Evolutionary conservation across 768 basidiomycete species (phyloP).

Genomic region (Amanita pseudoporphyria): DNA sequence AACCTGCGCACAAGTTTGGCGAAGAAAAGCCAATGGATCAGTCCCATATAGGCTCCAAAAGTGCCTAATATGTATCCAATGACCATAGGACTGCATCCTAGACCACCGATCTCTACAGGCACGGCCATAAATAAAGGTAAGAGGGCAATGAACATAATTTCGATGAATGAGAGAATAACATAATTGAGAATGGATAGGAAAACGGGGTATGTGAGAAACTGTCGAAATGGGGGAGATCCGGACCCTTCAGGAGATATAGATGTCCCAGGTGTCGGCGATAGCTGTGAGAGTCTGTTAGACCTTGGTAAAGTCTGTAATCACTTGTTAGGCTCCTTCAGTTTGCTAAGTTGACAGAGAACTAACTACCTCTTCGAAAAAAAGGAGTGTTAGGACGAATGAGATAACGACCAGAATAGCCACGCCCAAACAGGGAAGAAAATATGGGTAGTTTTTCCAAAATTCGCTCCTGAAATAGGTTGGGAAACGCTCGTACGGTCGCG

Average conservation of each 20-base stretch:
- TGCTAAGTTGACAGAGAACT: neutral
- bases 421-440: slow-evolving; percentile 60
- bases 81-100: slow-evolving; percentile 46
- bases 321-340: too few relatives aligned
- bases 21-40: slow-evolving; percentile 31
- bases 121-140: slow-evolving; percentile 65
- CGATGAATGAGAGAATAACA: slow-evolving; percentile 51
- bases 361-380: slow-evolving; percentile 36
- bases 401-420: slow-evolving; percentile 25
- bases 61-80: slow-evolving; percentile 49
- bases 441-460: slow-evolving; percentile 63
- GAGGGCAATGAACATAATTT: slow-evolving; percentile 42
- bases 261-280: neutral
- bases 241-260: neutral
- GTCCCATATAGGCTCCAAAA: slow-evolving; percentile 31
- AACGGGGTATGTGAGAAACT: slow-evolving; percentile 40
- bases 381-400: slow-evolving; percentile 22
- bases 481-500: slow-evolving; percentile 59
- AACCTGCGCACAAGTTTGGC: slow-evolving; percentile 28
- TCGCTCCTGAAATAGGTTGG: slow-evolving; percentile 41
- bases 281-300: neutral
- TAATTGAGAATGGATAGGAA: slow-evolving; percentile 64
- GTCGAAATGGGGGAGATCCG: slow-evolving; percentile 24
- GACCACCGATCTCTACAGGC: slow-evolving; percentile 54
- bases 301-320: neutral